Evolutionary conservation across 768 basidiomycete species (phyloP).

Genomic region (Dioszegia crocea): DNA sequence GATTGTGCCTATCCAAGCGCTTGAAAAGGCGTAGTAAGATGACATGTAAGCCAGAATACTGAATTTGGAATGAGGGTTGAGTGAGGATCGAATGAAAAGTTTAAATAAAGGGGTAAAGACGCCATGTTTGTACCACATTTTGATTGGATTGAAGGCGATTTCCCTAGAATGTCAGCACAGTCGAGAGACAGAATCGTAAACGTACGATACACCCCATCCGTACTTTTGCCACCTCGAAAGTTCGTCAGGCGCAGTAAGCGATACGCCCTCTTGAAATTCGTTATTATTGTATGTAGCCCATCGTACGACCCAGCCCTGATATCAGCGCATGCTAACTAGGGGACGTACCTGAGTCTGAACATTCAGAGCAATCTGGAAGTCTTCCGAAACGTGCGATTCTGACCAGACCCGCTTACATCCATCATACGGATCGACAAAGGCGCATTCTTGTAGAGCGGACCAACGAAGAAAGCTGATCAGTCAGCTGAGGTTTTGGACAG

Average conservation of each 20-base stretch:
- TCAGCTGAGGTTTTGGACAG: background rate
- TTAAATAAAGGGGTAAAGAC: slow-evolving; percentile 62
- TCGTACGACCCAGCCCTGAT: slow-evolving; percentile 51
- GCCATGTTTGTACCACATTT: slow-evolving; percentile 70
- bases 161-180: slow-evolving; percentile 49
- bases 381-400: slow-evolving; percentile 75
- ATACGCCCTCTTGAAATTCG: slow-evolving; percentile 90
- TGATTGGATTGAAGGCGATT: slow-evolving; percentile 78
- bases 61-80: slow-evolving; percentile 57
- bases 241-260: slow-evolving; percentile 82
- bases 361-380: slow-evolving; percentile 76
- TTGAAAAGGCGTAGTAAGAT: slow-evolving; percentile 56
- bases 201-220: slow-evolving; percentile 44
- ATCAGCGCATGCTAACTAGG: slow-evolving; percentile 33
- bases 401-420: slow-evolving; percentile 73
- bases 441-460: slow-evolving; percentile 77
- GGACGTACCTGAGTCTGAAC: slow-evolving; percentile 60
- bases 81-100: slow-evolving; percentile 49
- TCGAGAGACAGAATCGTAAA: background rate
- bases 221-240: slow-evolving; percentile 85
- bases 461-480: slow-evolving; percentile 66
- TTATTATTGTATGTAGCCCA: slow-evolving; percentile 77
- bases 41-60: slow-evolving; percentile 58
- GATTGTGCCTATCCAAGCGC: slow-evolving; percentile 60
- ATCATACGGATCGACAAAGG: slow-evolving; percentile 65